Evolutionary conservation across 768 basidiomycete species (phyloP).

Genomic region (Trametes punicea): DNA sequence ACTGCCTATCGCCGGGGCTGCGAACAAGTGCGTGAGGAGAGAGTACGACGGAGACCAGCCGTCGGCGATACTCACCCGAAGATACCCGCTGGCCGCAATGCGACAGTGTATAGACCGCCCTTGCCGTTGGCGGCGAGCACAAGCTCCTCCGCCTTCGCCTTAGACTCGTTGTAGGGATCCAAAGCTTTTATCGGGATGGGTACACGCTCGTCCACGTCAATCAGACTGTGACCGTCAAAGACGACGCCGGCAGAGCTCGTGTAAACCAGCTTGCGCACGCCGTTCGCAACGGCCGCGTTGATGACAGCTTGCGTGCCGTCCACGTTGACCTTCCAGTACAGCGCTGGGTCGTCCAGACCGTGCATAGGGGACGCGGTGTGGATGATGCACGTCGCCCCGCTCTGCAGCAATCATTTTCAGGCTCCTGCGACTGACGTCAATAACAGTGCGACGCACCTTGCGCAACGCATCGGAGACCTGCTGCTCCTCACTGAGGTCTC

Average conservation of each 20-base stretch:
- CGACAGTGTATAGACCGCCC: constrained; percentile 81
- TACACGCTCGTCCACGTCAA: constrained; percentile 86
- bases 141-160: constrained; percentile 81
- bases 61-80: constrained; percentile 66
- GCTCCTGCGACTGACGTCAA: neutral
- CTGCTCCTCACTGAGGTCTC: constrained; percentile 79
- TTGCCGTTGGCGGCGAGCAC: constrained; percentile 86
- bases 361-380: constrained; percentile 90
- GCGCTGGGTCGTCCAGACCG: constrained; percentile 57
- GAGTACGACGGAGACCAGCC: neutral
- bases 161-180: constrained; percentile 94
- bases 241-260: constrained; percentile 92
- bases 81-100: constrained; percentile 89
- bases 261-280: constrained; percentile 86
- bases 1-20: constrained; percentile 90
- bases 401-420: constrained; percentile 38
- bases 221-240: constrained; percentile 75
- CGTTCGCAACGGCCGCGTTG: constrained; percentile 67
- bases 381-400: constrained; percentile 85
- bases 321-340: constrained; percentile 94
- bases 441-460: constrained; percentile 48
- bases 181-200: constrained; percentile 68
- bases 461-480: constrained; percentile 69
- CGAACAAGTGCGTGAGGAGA: neutral
- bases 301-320: constrained; percentile 86